Percentiles rank a stretch among this genome's conserved stretches.
Evolutionary conservation across 768 basidiomycete genomes (phyloP).

Genomic region (Tremella yokohamensis): DNA sequence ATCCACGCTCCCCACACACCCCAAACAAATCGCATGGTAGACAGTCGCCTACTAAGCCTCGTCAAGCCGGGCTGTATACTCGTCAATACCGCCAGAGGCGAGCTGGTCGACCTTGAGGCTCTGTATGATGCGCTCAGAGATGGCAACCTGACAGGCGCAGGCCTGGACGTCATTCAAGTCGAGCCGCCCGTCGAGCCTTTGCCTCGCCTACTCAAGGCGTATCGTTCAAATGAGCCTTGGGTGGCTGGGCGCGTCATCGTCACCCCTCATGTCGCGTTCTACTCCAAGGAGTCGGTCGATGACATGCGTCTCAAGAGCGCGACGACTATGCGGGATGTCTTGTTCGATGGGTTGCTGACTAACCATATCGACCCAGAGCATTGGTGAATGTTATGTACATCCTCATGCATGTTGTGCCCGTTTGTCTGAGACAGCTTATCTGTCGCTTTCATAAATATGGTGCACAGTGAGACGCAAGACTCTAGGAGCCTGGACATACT

Average conservation of each 20-base stretch:
- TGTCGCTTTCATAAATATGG: background rate
- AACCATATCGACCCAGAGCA: background rate
- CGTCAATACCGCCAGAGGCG: constrained; percentile 52
- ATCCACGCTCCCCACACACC: constrained; percentile 50
- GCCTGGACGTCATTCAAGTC: constrained; percentile 40
- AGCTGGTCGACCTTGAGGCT: constrained; percentile 39
- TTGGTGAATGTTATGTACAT: background rate
- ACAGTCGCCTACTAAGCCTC: constrained; percentile 28
- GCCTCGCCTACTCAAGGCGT: constrained; percentile 7
- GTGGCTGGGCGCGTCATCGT: background rate
- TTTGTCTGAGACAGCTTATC: background rate
- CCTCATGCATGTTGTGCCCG: background rate
- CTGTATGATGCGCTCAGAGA: constrained; percentile 26
- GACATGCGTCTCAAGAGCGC: background rate
- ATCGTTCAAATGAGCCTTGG: background rate
- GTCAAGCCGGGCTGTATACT: constrained; percentile 44
- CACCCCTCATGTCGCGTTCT: constrained; percentile 10
- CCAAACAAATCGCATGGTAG: constrained; percentile 42
- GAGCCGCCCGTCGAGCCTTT: constrained; percentile 33
- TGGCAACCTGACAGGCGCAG: constrained; percentile 38
- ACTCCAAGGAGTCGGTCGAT: constrained; percentile 3
- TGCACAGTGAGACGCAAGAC: background rate
- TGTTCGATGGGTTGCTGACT: constrained; percentile 7
- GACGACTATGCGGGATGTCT: constrained; percentile 7
- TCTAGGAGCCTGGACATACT: too few relatives aligned